These are phyloP conservation scores for Coprinellus aureogranulatus DNA, from an alignment of 768 basidiomycete species.

Conservation along the genomic window DNA sequence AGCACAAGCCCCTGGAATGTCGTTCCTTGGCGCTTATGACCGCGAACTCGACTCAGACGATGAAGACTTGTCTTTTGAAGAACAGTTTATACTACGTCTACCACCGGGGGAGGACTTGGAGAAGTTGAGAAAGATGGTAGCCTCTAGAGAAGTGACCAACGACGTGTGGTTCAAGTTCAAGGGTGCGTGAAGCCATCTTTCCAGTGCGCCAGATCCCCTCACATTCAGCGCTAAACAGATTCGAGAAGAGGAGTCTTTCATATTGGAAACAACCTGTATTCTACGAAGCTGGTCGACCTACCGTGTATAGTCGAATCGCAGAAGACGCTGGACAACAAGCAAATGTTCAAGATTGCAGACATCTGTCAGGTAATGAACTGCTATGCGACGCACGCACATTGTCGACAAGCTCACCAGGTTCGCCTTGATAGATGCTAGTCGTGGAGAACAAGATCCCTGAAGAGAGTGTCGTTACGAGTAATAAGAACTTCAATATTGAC, in stretches of 20 bases:
- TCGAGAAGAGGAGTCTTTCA: slow-evolving; percentile 89
- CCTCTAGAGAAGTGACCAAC: slow-evolving; percentile 69
- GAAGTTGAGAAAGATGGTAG: slow-evolving; percentile 76
- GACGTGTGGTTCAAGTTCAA: slow-evolving; percentile 99
- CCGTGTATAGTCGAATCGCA: slow-evolving; percentile 93
- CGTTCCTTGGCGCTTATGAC: slow-evolving; percentile 89
- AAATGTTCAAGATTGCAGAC: slow-evolving; percentile 98
- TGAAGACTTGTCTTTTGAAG: slow-evolving; percentile 92
- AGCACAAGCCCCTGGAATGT: slow-evolving; percentile 79
- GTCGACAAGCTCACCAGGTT: slow-evolving; percentile 13
- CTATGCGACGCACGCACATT: slow-evolving; percentile 9
- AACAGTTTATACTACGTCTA: slow-evolving; percentile 92
- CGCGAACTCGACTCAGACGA: slow-evolving; percentile 94
- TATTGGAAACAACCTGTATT: slow-evolving; percentile 74
- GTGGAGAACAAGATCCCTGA: slow-evolving; percentile 72
- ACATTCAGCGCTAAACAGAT: slow-evolving; percentile 46
- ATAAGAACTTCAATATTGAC: slow-evolving; percentile 80
- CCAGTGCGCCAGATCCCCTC: background rate
- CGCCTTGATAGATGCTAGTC: slow-evolving; percentile 75
- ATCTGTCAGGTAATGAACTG: slow-evolving; percentile 91
- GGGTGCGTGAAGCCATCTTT: slow-evolving; percentile 45
- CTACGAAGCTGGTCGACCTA: slow-evolving; percentile 92
- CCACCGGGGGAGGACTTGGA: slow-evolving; percentile 83
- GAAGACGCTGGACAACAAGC: slow-evolving; percentile 93
- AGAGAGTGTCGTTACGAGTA: slow-evolving; percentile 61